Evolutionary conservation across 495 filamentous ascomycete species (phyloP).

Genomic region (Trichoderma erinaceum): DNA sequence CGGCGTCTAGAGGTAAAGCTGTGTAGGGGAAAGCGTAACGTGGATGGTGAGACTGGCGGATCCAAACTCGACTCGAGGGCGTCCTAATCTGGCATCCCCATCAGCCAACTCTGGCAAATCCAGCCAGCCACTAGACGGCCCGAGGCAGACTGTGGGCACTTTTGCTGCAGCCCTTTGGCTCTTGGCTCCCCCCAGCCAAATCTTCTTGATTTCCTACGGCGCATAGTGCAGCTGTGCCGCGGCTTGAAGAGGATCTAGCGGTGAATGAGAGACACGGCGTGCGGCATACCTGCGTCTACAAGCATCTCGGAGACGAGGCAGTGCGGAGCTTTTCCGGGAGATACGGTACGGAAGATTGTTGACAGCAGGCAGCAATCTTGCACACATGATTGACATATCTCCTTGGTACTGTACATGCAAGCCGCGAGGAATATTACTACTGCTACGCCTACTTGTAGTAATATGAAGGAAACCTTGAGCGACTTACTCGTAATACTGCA

Average conservation of each 20-base stretch:
- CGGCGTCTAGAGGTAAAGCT: background rate
- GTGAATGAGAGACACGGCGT: background rate
- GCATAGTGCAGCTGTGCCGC: background rate
- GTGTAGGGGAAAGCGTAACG: background rate
- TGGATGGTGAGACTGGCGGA: background rate
- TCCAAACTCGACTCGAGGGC: background rate
- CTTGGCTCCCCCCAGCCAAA: too few relatives aligned
- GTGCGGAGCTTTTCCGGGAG: background rate
- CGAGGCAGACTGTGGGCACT: slow-evolving; percentile 4
- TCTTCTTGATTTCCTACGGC: background rate
- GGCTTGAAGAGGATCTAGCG: background rate
- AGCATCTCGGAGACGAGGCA: background rate
- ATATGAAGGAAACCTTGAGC: too few relatives aligned
- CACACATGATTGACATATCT: too few relatives aligned
- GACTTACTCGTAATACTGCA: background rate
- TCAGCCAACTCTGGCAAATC: slow-evolving; percentile 1
- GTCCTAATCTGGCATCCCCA: background rate
- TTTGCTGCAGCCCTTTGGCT: background rate
- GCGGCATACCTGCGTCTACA: background rate
- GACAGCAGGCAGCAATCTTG: slow-evolving; percentile 5
- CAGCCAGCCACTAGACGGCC: background rate
- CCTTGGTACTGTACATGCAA: too few relatives aligned
- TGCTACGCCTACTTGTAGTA: too few relatives aligned
- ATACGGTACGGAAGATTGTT: background rate
- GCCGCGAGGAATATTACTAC: too few relatives aligned